A percentile compares a stretch with the other conserved stretches of the same genome.
These are phyloP conservation scores for Lipomyces oligophaga DNA, from an alignment of 805 yeast genomes.

Conservation along the genomic window DNA sequence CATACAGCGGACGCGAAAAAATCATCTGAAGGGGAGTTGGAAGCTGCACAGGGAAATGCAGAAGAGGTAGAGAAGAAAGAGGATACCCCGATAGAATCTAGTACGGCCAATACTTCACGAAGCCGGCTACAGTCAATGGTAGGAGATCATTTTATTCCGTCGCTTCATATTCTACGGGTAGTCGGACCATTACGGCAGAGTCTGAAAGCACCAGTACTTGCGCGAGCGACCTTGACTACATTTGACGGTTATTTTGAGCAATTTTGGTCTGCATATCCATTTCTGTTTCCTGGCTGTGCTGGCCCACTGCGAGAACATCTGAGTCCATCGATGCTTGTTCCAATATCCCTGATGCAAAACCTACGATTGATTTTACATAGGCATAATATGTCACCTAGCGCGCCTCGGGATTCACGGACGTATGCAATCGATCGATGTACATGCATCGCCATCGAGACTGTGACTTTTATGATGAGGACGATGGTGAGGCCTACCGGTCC, in stretches of 20 bases:
- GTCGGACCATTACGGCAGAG: conserved; percentile 18
- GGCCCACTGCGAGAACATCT: conserved; percentile 4
- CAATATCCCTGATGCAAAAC: conserved; percentile 22
- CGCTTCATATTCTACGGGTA: conserved; percentile 20
- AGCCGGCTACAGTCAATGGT: conserved; percentile 6
- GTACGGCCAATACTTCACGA: neutral
- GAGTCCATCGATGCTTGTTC: conserved; percentile 18
- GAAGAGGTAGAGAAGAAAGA: conserved; percentile 1
- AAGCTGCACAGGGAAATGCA: neutral
- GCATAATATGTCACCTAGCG: conserved; percentile 23
- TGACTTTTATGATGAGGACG: conserved; percentile 17
- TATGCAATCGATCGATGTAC: conserved; percentile 22
- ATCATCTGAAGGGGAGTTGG: neutral
- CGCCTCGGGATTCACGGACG: conserved; percentile 18
- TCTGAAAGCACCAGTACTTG: conserved; percentile 9
- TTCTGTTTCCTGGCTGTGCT: conserved; percentile 10
- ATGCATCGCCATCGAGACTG: conserved; percentile 18
- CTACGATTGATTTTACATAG: conserved; percentile 19
- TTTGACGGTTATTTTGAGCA: conserved; percentile 22
- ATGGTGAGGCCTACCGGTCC: conserved; percentile 10
- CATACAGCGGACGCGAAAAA: conserved; percentile 1
- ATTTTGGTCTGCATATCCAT: conserved; percentile 24
- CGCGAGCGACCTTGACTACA: conserved; percentile 16
- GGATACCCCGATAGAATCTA: too few species aligned
- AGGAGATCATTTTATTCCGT: conserved; percentile 17